Evolutionary conservation across 164 flowering plant species (phyloP).

Genomic region (Magnolia officinalis): DNA sequence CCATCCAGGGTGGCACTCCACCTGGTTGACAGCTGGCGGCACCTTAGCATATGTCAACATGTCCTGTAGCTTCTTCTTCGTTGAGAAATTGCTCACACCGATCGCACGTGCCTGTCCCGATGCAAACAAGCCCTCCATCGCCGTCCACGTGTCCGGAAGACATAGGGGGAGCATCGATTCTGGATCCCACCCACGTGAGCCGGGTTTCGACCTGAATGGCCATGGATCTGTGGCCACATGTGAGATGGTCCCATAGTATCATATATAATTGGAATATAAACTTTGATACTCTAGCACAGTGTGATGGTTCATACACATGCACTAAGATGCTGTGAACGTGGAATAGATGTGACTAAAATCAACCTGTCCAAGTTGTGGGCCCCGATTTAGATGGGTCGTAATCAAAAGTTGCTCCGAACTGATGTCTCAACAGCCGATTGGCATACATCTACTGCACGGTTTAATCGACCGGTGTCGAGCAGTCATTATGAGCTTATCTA

Average conservation of each 20-base stretch:
- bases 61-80: conserved; percentile 55
- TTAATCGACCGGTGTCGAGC: too few species aligned
- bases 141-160: conserved; percentile 54
- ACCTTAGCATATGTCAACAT: conserved; percentile 39
- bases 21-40: conserved; percentile 64
- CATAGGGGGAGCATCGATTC: conserved; percentile 38
- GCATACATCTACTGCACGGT: too few species aligned
- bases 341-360: too few species aligned
- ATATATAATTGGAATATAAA: too few species aligned
- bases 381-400: too few species aligned
- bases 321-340: too few species aligned
- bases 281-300: too few species aligned
- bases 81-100: conserved; percentile 68
- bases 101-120: conserved; percentile 64
- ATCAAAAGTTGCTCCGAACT: too few species aligned
- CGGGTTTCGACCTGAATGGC: conserved; percentile 52
- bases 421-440: too few species aligned
- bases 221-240: conserved; percentile 47
- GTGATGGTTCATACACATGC: too few species aligned
- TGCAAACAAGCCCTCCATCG: conserved; percentile 55
- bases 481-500: too few species aligned
- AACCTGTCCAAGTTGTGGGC: too few species aligned
- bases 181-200: conserved; percentile 32
- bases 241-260: not conserved
- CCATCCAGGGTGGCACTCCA: conserved; percentile 68